A percentile compares a stretch with the other conserved stretches of the same genome.
Evolutionary conservation across 2,329 filamentous ascomycete species (phyloP).

Genomic region (Aureobasidium sp.): DNA sequence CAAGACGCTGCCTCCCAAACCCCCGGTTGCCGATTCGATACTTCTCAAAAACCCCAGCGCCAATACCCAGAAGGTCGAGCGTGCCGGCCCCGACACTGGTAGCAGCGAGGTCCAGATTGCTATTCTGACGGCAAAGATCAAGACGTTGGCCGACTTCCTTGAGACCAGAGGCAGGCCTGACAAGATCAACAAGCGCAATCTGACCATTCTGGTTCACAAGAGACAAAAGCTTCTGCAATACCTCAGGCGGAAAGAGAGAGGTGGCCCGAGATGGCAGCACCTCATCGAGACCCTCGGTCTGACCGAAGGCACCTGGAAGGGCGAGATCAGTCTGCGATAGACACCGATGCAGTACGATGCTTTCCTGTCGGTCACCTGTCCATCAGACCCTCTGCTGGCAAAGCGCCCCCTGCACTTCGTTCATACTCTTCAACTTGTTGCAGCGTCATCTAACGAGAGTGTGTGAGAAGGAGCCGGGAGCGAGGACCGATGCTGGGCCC

Average conservation of each 20-base stretch:
- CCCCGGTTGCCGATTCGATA: slow-evolving; percentile 38
- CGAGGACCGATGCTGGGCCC: no score
- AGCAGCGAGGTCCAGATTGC: slow-evolving; percentile 97
- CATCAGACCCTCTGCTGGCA: no score
- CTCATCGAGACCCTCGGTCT: slow-evolving; percentile 78
- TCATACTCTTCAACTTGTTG: no score
- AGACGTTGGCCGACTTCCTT: slow-evolving; percentile 66
- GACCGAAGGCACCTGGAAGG: slow-evolving; percentile 82
- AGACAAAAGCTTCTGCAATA: slow-evolving; percentile 85
- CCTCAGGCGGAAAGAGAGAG: slow-evolving; percentile 80
- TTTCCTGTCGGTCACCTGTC: no score
- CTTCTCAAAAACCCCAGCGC: slow-evolving; percentile 34
- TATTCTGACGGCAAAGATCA: slow-evolving; percentile 90
- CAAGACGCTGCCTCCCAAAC: slow-evolving; percentile 55
- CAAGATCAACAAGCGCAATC: slow-evolving; percentile 87
- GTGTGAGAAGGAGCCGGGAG: no score
- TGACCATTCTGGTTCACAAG: slow-evolving; percentile 77
- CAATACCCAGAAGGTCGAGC: slow-evolving; percentile 44
- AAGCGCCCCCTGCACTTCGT: no score
- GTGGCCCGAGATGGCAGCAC: slow-evolving; percentile 82
- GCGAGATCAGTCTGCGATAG: slow-evolving; percentile 68
- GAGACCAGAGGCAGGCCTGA: slow-evolving; percentile 69
- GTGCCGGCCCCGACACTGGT: slow-evolving; percentile 87
- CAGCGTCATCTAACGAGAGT: no score
- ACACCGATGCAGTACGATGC: background rate